phyloP scores from a whole-genome alignment of 2,329 filamentous ascomycete genomes.

The Zymoseptoria pseudotritici region DNA sequence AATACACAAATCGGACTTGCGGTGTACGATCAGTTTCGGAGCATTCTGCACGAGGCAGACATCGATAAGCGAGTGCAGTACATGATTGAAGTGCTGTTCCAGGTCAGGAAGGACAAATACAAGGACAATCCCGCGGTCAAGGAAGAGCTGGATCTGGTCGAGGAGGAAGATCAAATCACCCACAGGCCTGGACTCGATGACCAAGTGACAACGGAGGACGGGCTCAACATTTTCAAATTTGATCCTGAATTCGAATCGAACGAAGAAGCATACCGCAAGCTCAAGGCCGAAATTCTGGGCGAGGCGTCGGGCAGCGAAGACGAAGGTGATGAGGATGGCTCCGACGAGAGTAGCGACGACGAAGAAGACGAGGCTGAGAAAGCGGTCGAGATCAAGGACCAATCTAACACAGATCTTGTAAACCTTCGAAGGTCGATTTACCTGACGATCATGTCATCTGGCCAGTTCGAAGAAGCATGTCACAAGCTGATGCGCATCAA shows the following conservation, averaged over 20 bases:
- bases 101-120: constrained; percentile 92
- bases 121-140: constrained; percentile 87
- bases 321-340: constrained; percentile 60
- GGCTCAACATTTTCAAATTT: constrained; percentile 91
- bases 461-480: constrained; percentile 91
- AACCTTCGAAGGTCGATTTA: constrained; percentile 92
- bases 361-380: constrained; percentile 68
- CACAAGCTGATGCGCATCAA: constrained; percentile 91
- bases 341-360: constrained; percentile 52
- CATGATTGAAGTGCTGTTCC: constrained; percentile 96
- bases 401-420: constrained; percentile 91
- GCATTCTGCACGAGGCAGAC: constrained; percentile 89
- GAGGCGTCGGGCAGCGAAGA: constrained; percentile 72
- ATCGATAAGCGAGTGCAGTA: constrained; percentile 99
- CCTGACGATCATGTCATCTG: constrained; percentile 92
- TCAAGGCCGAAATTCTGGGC: constrained; percentile 89
- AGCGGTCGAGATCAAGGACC: constrained; percentile 92
- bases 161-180: constrained; percentile 97
- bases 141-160: constrained; percentile 89
- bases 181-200: constrained; percentile 78
- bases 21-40: constrained; percentile 93
- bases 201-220: constrained; percentile 75
- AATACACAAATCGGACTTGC: constrained; percentile 77
- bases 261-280: constrained; percentile 78
- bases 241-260: constrained; percentile 85